Percentiles rank a stretch among this genome's conserved stretches.
Conservation (phyloP, 495 filamentous ascomycete species). For the Talaromyces trachyspermus region DNA sequence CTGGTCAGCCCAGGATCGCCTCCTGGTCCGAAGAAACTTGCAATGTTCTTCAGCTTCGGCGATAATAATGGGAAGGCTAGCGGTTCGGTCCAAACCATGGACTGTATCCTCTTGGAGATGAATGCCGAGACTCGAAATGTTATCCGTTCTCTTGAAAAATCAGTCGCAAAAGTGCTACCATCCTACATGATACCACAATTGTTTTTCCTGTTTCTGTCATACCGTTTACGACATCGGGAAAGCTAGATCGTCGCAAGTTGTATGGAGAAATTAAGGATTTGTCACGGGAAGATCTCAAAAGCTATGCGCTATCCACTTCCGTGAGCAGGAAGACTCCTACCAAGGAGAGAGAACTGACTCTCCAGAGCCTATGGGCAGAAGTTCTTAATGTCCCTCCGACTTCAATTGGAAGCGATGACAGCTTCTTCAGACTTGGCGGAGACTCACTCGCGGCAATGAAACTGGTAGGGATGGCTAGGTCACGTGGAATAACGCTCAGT, state of each 20-base stretch:
- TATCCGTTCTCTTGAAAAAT: slow-evolving; percentile 27
- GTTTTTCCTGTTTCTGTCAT: slow-evolving; percentile 50
- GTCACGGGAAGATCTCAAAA: slow-evolving; percentile 31
- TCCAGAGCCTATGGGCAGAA: slow-evolving; percentile 31
- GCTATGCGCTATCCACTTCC: slow-evolving; percentile 30
- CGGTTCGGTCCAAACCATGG: background rate
- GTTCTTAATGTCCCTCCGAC: slow-evolving; percentile 27
- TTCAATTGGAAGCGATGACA: slow-evolving; percentile 37
- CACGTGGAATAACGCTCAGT: slow-evolving; percentile 36
- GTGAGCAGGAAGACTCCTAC: slow-evolving; percentile 17
- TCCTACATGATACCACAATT: slow-evolving; percentile 56
- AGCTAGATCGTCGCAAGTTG: slow-evolving; percentile 56
- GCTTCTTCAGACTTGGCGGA: slow-evolving; percentile 48
- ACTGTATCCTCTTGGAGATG: slow-evolving; percentile 26
- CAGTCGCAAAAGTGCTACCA: slow-evolving; percentile 31
- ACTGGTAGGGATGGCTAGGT: slow-evolving; percentile 40
- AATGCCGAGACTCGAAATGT: slow-evolving; percentile 21
- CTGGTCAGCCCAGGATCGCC: slow-evolving; percentile 30
- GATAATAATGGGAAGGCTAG: slow-evolving; percentile 15
- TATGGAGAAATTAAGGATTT: slow-evolving; percentile 30
- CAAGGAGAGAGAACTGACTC: slow-evolving; percentile 23
- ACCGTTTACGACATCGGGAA: slow-evolving; percentile 50
- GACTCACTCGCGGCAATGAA: slow-evolving; percentile 52
- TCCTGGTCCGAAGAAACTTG: slow-evolving; percentile 31
- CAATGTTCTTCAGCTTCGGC: slow-evolving; percentile 33